A percentile compares a stretch with the other conserved stretches of the same genome.
These are phyloP conservation scores for Gastrodia elata DNA, from an alignment of 106 monocot species.

Conservation along the genomic window DNA sequence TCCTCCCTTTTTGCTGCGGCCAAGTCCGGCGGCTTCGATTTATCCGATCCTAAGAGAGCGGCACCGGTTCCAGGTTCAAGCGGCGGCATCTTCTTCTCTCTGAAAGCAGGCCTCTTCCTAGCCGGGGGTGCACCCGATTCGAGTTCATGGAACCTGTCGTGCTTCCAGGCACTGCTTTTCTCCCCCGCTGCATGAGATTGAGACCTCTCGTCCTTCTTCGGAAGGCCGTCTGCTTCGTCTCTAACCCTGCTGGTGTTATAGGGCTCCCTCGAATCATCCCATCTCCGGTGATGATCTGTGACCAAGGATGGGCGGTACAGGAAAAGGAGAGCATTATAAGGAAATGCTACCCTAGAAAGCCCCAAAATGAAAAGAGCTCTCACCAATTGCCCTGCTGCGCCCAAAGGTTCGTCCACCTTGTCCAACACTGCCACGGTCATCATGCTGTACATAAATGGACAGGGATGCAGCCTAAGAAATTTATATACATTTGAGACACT, in stretches of 20 bases:
- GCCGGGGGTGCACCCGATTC: conserved; percentile 28
- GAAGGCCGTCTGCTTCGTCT: conserved; percentile 16
- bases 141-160: conserved; percentile 50
- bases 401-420: conserved; percentile 39
- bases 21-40: conserved; percentile 1
- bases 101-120: conserved; percentile 56
- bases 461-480: conserved; percentile 58
- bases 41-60: conserved; percentile 14
- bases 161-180: conserved; percentile 32
- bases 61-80: conserved; percentile 13
- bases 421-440: conserved; percentile 53
- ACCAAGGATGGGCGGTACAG: not conserved
- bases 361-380: not conserved
- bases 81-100: conserved; percentile 42
- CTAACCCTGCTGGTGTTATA: conserved; percentile 14
- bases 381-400: conserved; percentile 47
- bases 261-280: conserved; percentile 33
- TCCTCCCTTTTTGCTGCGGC: conserved; percentile 25
- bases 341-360: not conserved
- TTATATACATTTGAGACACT: conserved; percentile 45
- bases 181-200: conserved; percentile 17
- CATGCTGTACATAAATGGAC: conserved; percentile 78
- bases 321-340: not conserved
- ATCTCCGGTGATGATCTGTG: conserved; percentile 40
- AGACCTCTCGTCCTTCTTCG: conserved; percentile 7